These are phyloP conservation scores for Phytophthora nicotianae DNA, from an alignment of 352 stramenopile genomes.

Conservation along the genomic window DNA sequence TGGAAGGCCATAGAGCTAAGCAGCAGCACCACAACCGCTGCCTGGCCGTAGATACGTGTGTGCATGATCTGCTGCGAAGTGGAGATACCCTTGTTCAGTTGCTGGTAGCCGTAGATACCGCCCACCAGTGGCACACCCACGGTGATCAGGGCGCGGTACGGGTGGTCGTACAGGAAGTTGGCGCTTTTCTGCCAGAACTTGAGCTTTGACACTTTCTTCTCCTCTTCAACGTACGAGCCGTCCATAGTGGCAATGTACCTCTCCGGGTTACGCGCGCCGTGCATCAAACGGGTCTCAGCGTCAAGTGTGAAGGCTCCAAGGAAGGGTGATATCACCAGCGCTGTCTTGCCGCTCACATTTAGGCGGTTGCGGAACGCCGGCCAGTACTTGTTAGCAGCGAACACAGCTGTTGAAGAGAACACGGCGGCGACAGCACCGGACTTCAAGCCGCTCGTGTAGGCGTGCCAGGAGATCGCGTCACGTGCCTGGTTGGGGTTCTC, in stretches of 20 bases:
- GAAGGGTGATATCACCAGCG: slow-evolving; percentile 64
- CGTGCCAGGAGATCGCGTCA: slow-evolving; percentile 76
- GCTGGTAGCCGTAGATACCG: slow-evolving; percentile 75
- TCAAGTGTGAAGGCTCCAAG: slow-evolving; percentile 72
- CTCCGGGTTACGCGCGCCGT: slow-evolving; percentile 73
- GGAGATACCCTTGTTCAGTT: slow-evolving; percentile 71
- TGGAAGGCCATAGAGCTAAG: slow-evolving; percentile 86
- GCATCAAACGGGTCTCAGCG: slow-evolving; percentile 65
- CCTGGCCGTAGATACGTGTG: slow-evolving; percentile 85
- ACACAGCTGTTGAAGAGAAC: slow-evolving; percentile 36
- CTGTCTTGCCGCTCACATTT: slow-evolving; percentile 75
- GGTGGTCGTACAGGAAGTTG: slow-evolving; percentile 86
- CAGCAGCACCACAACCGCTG: slow-evolving; percentile 67
- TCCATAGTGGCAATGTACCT: slow-evolving; percentile 69
- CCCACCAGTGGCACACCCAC: slow-evolving; percentile 70
- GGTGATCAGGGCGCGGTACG: slow-evolving; percentile 60
- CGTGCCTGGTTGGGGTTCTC: slow-evolving; percentile 56
- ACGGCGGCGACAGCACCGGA: slow-evolving; percentile 42
- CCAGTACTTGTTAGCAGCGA: slow-evolving; percentile 64
- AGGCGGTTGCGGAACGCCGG: slow-evolving; percentile 73
- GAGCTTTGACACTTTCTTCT: slow-evolving; percentile 35
- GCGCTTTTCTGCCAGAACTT: slow-evolving; percentile 63
- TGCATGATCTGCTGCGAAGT: slow-evolving; percentile 88
- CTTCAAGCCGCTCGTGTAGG: slow-evolving; percentile 62
- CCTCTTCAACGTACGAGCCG: slow-evolving; percentile 49